These are phyloP conservation scores for Barnettozyma pratensis DNA, from an alignment of 805 yeast genomes.

Conservation along the genomic window DNA sequence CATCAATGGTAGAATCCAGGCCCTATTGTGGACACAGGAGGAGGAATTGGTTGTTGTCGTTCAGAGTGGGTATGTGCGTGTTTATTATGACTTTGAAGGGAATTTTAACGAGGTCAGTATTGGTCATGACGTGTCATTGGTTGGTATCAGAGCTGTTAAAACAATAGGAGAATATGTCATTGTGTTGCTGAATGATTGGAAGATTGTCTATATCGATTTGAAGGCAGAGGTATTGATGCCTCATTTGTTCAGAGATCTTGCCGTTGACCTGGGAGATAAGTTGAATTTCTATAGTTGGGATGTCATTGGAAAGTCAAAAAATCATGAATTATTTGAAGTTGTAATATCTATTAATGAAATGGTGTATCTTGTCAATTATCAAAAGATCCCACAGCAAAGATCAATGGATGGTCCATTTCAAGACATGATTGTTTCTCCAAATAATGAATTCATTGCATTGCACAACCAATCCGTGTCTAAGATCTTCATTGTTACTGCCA, in stretches of 20 bases:
- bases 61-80: conserved; percentile 46
- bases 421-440: conserved; percentile 43
- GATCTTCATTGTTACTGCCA: conserved; percentile 46
- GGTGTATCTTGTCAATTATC: conserved; percentile 7
- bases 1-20: conserved; percentile 49
- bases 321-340: conserved; percentile 13
- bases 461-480: conserved; percentile 36
- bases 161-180: conserved; percentile 42
- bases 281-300: conserved; percentile 18
- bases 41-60: conserved; percentile 56
- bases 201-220: conserved; percentile 36
- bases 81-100: conserved; percentile 62
- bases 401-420: conserved; percentile 45
- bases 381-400: conserved; percentile 21
- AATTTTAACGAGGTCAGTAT: conserved; percentile 46
- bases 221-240: conserved; percentile 28
- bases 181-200: conserved; percentile 34
- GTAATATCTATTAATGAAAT: conserved; percentile 10
- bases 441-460: conserved; percentile 49
- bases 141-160: conserved; percentile 30
- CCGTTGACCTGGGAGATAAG: conserved; percentile 2
- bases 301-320: conserved; percentile 9
- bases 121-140: conserved; percentile 25
- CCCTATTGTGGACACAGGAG: conserved; percentile 44
- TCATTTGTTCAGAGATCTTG: conserved; percentile 17